Conservation (phyloP, 768 basidiomycete genomes). For the Tricholoma saponaceum region DNA sequence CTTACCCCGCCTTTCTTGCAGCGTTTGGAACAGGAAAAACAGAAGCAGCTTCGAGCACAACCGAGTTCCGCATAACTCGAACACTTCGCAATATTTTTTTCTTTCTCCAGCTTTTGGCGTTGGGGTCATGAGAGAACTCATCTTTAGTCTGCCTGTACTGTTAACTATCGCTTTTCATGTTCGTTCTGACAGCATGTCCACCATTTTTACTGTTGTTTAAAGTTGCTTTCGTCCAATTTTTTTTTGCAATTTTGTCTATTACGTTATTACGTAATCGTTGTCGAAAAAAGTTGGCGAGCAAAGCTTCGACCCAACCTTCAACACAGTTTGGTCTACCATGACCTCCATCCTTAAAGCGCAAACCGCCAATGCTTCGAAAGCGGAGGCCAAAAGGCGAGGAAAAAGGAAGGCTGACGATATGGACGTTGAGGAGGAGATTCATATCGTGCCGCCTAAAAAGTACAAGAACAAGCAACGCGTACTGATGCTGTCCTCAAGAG, state of each 20-base stretch:
- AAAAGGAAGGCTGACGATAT: conserved; percentile 61
- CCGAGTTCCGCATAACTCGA: conserved; percentile 6
- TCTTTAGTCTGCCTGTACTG: neutral
- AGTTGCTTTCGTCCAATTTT: neutral
- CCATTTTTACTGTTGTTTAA: neutral
- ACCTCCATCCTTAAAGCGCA: conserved; percentile 62
- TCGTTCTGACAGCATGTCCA: neutral
- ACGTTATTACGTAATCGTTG: conserved; percentile 8
- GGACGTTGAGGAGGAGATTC: conserved; percentile 43
- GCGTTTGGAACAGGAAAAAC: conserved; percentile 88
- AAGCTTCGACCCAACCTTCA: neutral
- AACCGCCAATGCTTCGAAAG: conserved; percentile 50
- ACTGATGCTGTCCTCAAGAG: conserved; percentile 86
- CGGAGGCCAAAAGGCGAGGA: conserved; percentile 51
- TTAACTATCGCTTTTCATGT: conserved; percentile 3
- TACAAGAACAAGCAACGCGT: conserved; percentile 95
- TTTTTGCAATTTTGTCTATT: no score
- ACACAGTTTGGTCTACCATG: conserved; percentile 35
- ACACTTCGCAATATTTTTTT: conserved; percentile 4
- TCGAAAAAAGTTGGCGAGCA: conserved; percentile 7
- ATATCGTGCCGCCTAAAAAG: conserved; percentile 36
- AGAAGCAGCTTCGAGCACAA: conserved; percentile 64
- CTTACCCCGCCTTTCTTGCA: conserved; percentile 23
- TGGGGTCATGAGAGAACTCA: neutral
- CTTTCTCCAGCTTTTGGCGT: conserved; percentile 6